Percentiles rank a stretch among this genome's conserved stretches.
These are phyloP conservation scores for Fusarium cyanostomum DNA, from an alignment of 2,329 filamentous ascomycete genomes.

Conservation along the genomic window DNA sequence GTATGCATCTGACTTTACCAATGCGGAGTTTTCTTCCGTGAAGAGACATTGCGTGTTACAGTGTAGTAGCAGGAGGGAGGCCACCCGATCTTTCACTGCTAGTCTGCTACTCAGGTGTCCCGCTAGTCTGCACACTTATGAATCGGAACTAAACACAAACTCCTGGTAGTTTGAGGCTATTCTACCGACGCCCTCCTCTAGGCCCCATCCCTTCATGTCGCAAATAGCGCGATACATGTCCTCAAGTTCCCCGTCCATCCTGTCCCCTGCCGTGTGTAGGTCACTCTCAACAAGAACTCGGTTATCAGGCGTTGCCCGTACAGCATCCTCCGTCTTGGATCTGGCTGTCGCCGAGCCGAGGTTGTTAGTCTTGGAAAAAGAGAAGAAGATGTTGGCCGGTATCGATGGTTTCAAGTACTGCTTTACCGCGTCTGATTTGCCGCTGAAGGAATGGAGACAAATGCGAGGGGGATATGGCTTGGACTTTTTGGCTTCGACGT, in stretches of 20 bases:
- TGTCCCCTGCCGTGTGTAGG: conserved; percentile 78
- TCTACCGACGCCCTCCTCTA: conserved; percentile 72
- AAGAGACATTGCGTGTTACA: too few relatives aligned
- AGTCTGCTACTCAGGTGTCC: too few relatives aligned
- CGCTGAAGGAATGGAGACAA: conserved; percentile 91
- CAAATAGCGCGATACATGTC: conserved; percentile 77
- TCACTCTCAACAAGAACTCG: conserved; percentile 86
- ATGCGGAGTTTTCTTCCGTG: too few relatives aligned
- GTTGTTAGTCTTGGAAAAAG: conserved; percentile 85
- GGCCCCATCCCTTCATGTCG: conserved; percentile 74
- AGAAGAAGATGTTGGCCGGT: conserved; percentile 82
- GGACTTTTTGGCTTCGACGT: conserved; percentile 42
- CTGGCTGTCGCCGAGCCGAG: conserved; percentile 61
- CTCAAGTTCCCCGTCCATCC: conserved; percentile 80
- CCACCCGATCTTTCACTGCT: too few relatives aligned
- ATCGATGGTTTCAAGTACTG: conserved; percentile 78
- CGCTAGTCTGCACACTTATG: neutral
- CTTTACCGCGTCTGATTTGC: conserved; percentile 74
- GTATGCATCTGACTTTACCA: too few relatives aligned
- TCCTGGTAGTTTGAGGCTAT: conserved; percentile 78
- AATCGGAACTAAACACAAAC: conserved; percentile 70
- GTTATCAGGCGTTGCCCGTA: conserved; percentile 77
- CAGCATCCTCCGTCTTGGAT: conserved; percentile 66
- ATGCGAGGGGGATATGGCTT: conserved; percentile 78
- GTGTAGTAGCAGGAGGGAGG: too few relatives aligned